Evolutionary conservation across 2,329 filamentous ascomycete species (phyloP), one percentile per base, ranked within the genome.

Genomic region (Aspergillus phoenicis): DNA sequence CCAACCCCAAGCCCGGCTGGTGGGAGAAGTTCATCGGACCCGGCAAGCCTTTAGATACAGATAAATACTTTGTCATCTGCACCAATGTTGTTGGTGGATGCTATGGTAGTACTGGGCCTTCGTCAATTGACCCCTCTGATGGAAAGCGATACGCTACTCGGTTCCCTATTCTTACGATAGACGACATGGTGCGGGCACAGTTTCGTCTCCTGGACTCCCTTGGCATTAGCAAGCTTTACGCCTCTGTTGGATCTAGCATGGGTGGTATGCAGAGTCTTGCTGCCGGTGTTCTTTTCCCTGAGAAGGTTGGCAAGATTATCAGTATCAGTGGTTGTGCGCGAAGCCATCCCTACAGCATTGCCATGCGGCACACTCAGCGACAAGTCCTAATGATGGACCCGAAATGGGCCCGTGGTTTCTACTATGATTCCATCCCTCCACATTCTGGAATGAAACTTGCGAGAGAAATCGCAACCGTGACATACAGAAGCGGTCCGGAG

Each of bases 351-450:
- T 99, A 99, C 80, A 96, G 93, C 76, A 97, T 99, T 74, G 95
- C 95, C 36, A 97, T 99, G 94, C 88, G 95, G 57, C 95, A 99
- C 78, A 97, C 94, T 0, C 95, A 99, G 78, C 88, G 95, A 28
- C 95, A 98, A 80, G 95, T 97, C 1, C 85, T 99, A 52, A 98
- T 99, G 93, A 97, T 97, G 90, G 95, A 99, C 71, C 93, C 93
- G 2, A 93, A 96, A 71, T 99, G 95, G 95, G 91, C 91, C 68
- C 87, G 95, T 38, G 95, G 95, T 2, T 96, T 94, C 80, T 98
- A 98, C 82, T 96, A 97, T 74, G 89, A 89, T 71, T 81, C 83
- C 45, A 87, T 99, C 6, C 95, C 95, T 2, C 95, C 95, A 0
- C 95, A 99, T 72, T 89, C 91, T 0, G 95, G 95, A 53, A 98